Evolutionary conservation across 2,329 filamentous ascomycete genomes (phyloP).

Genomic region (Penicillium palitans): DNA sequence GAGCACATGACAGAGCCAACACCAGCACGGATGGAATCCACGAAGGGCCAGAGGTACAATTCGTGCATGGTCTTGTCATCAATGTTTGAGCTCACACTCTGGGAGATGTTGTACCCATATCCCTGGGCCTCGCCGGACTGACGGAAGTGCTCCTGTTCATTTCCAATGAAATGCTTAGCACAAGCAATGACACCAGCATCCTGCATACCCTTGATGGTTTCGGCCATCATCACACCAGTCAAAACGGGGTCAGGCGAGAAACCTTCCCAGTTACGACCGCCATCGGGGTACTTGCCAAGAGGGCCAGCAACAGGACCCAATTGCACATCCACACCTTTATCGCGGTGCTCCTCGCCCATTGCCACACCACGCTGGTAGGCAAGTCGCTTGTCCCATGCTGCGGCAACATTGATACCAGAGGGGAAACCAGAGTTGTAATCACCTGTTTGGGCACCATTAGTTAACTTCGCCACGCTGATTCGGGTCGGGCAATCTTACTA

Average conservation of each 20-base stretch:
- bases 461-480: background rate
- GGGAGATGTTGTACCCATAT: constrained; percentile 63
- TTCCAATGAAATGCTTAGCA: constrained; percentile 72
- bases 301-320: constrained; percentile 77
- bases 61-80: constrained; percentile 66
- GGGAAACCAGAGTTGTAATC: constrained; percentile 83
- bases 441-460: constrained; percentile 37
- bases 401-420: constrained; percentile 74
- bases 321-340: constrained; percentile 72
- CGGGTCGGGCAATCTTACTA: constrained; percentile 39
- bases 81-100: constrained; percentile 61
- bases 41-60: constrained; percentile 67
- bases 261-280: constrained; percentile 67
- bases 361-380: constrained; percentile 68
- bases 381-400: constrained; percentile 75
- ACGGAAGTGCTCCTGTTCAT: constrained; percentile 74
- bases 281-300: constrained; percentile 66
- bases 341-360: constrained; percentile 73
- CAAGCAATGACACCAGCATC: constrained; percentile 79
- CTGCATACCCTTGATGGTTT: constrained; percentile 78
- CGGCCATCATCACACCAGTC: constrained; percentile 69
- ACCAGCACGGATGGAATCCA: constrained; percentile 65
- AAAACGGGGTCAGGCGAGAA: constrained; percentile 74
- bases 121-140: constrained; percentile 59
- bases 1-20: constrained; percentile 70